Evolutionary conservation across 176 grass and related monocot genomes (phyloP), one percentile per base, ranked within the genome.

Genomic region (Pontederia paniculata): DNA sequence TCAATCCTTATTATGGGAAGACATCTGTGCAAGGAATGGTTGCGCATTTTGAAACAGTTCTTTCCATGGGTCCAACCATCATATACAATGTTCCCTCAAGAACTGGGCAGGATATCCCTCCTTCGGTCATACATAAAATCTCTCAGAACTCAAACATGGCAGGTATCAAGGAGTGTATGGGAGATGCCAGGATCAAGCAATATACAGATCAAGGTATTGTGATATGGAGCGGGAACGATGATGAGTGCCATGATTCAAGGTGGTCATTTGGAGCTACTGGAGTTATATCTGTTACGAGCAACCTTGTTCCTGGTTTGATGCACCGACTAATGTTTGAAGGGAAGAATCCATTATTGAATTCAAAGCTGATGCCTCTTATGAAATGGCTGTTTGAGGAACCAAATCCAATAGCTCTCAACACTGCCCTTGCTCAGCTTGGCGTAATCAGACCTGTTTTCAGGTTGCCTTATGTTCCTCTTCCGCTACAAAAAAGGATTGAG

Each of bases 1-100:
- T 97, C 58, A 90, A 97, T 71, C 91, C 91, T 62, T 97, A 97
- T 54, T 90, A 90, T 43, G 82, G 91, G 42, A 97, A 97, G 73
- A 96, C 91, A 12, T 96, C 91, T 1, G 68, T 58, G 13, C 73
- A 78, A 72, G 83, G 91, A 49, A 52, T 97, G 62, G 45, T 87
- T 21, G 61, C 86, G 19, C 86, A 97, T 81, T 86, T 97, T 59
- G 61, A 81, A 44, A 70, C 83, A 53, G 83, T 90, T 20, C 85
- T 96, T 17, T 76, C 79, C 0, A 85, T 84, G 79, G 91, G 86
- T n/a, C 91, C 91, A 55, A 86, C 79, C 23, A 81, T 89, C 55
- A 89, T 89, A 58, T 96, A 89, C 56, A 86, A 89, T 50, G 78
- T 89, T 61, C 91, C 91, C 54, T 74, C 72, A 28, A 77, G 86